Evolutionary conservation across 2,329 filamentous ascomycete species (phyloP).

Genomic region (Penicillium frequentans): DNA sequence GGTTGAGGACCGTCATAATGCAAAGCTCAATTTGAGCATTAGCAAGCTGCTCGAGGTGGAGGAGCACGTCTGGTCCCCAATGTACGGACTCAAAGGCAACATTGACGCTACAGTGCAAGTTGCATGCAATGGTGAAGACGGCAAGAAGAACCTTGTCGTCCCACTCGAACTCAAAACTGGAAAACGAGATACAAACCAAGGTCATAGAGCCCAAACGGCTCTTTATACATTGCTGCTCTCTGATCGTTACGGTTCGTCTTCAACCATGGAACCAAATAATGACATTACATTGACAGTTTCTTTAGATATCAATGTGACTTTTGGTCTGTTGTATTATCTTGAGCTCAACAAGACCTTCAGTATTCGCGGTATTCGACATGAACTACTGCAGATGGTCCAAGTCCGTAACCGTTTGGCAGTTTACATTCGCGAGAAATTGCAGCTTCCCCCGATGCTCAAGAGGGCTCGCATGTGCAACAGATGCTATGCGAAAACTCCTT

Average conservation of each 20-base stretch:
- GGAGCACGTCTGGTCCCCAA: conserved; percentile 97
- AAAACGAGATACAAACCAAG: conserved; percentile 71
- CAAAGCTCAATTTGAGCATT: conserved; percentile 77
- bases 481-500: conserved; percentile 88
- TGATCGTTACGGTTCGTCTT: conserved; percentile 71
- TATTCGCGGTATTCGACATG: conserved; percentile 80
- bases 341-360: conserved; percentile 84
- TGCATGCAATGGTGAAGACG: conserved; percentile 69
- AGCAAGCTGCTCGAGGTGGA: conserved; percentile 95
- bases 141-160: conserved; percentile 71
- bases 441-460: conserved; percentile 82
- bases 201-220: conserved; percentile 89
- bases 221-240: conserved; percentile 90
- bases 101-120: conserved; percentile 96
- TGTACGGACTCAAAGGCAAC: conserved; percentile 96
- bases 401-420: conserved; percentile 87
- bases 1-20: conserved; percentile 76
- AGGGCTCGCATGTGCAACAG: conserved; percentile 77
- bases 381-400: conserved; percentile 95
- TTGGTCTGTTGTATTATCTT: conserved; percentile 92
- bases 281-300: conserved; percentile 12
- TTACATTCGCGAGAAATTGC: conserved; percentile 77
- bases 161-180: conserved; percentile 97
- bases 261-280: not conserved
- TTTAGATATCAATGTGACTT: conserved; percentile 79